Evolutionary conservation across 306 rosid species (phyloP).

Genomic region (Vigna nakashimae): DNA sequence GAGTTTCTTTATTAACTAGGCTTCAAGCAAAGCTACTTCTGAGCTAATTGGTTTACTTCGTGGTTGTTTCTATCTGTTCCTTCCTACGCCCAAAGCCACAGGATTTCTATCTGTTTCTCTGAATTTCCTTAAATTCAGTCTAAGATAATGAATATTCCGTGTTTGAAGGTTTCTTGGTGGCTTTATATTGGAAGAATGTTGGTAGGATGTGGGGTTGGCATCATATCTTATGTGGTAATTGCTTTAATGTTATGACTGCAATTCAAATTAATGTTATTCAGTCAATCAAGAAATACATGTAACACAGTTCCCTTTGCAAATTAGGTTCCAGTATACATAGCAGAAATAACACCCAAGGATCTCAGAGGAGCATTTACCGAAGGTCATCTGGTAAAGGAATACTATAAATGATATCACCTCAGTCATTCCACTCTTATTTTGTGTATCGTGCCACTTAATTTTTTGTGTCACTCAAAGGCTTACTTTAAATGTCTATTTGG

Average conservation of each 20-base stretch:
- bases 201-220: conserved; percentile 85
- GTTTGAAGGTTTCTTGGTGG: conserved; percentile 70
- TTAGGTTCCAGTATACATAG: conserved; percentile 79
- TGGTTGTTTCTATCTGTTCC: too few species aligned
- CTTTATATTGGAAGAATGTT: conserved; percentile 81
- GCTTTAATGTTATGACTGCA: conserved; percentile 33
- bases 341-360: conserved; percentile 78
- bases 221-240: conserved; percentile 84
- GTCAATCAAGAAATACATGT: neutral
- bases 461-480: too few species aligned
- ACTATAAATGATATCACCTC: neutral
- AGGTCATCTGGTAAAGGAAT: conserved; percentile 59
- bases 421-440: neutral
- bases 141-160: conserved; percentile 38
- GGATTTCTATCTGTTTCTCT: too few species aligned
- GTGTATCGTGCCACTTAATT: neutral
- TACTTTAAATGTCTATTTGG: neutral
- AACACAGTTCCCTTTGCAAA: conserved; percentile 20
- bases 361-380: conserved; percentile 76
- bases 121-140: conserved; percentile 4
- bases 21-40: neutral
- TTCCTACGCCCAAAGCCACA: too few species aligned
- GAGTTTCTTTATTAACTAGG: neutral
- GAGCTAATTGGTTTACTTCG: conserved; percentile 2
- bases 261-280: conserved; percentile 2